phyloP scores from a whole-genome alignment of 2,329 filamentous ascomycete species.

The Penicillium crustosum region DNA sequence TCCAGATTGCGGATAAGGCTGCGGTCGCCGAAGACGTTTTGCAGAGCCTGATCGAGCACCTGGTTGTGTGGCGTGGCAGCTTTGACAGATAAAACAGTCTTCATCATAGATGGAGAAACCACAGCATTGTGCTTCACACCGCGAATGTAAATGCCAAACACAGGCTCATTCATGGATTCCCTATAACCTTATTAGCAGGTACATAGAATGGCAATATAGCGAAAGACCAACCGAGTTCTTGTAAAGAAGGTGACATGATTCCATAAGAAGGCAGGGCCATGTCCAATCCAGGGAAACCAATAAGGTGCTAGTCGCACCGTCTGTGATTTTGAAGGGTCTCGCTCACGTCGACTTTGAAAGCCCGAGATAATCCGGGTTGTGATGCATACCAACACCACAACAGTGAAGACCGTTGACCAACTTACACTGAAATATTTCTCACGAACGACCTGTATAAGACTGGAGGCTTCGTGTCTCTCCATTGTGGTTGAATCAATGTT shows the following conservation, averaged over 20 bases:
- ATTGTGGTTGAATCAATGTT: conserved; percentile 13
- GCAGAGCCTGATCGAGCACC: conserved; percentile 37
- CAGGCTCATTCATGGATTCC: conserved; percentile 40
- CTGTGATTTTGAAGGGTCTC: conserved; percentile 27
- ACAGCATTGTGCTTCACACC: conserved; percentile 54
- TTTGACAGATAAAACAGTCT: conserved; percentile 39
- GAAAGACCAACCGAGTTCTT: conserved; percentile 39
- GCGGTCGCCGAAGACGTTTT: conserved; percentile 47
- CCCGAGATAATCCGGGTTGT: conserved; percentile 42
- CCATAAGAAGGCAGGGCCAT: conserved; percentile 52
- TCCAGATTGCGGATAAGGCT: conserved; percentile 38
- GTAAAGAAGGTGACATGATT: conserved; percentile 48
- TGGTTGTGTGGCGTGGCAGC: conserved; percentile 30
- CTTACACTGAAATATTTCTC: conserved; percentile 23
- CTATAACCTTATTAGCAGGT: conserved; percentile 26
- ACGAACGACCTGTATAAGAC: conserved; percentile 22
- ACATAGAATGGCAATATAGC: not conserved
- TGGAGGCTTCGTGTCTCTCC: conserved; percentile 19
- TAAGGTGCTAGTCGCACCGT: conserved; percentile 55
- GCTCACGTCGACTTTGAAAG: conserved; percentile 30
- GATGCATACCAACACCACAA: conserved; percentile 36
- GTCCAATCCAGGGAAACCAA: conserved; percentile 60
- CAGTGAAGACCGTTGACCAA: conserved; percentile 29
- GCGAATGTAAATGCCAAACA: conserved; percentile 52
- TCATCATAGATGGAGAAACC: conserved; percentile 49